Conservation (phyloP, 208 protist species). For the Leishmania turanica region DNA sequence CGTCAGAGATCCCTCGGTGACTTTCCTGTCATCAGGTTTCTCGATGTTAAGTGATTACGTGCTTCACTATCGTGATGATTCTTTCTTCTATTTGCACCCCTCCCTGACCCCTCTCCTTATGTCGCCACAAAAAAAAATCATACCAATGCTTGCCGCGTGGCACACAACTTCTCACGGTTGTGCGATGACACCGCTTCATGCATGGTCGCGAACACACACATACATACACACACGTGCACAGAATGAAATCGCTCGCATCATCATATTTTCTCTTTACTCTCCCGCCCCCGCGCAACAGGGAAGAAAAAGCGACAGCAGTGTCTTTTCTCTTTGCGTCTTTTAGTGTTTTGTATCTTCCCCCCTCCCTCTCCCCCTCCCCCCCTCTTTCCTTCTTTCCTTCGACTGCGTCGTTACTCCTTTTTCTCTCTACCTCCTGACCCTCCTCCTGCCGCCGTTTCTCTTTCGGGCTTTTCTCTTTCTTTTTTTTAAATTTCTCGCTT, state of each 20-base stretch:
- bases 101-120: not conserved
- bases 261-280: conserved; percentile 1
- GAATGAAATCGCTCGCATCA: conserved; percentile 7
- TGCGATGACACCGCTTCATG: not conserved
- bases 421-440: not conserved
- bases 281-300: not conserved
- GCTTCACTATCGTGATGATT: not conserved
- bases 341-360: not conserved
- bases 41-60: no score
- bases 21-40: not conserved
- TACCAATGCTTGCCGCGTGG: not conserved
- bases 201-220: not conserved
- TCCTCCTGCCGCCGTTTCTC: not conserved
- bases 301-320: not conserved
- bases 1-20: not conserved
- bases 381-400: not conserved
- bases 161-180: not conserved
- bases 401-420: not conserved
- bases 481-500: not conserved
- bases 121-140: not conserved
- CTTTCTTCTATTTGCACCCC: not conserved
- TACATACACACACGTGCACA: not conserved
- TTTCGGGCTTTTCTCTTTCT: not conserved
- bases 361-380: no score
- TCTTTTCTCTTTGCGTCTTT: not conserved